Evolutionary conservation across 2,329 filamentous ascomycete genomes (phyloP).

Genomic region (Penicillium italicum): DNA sequence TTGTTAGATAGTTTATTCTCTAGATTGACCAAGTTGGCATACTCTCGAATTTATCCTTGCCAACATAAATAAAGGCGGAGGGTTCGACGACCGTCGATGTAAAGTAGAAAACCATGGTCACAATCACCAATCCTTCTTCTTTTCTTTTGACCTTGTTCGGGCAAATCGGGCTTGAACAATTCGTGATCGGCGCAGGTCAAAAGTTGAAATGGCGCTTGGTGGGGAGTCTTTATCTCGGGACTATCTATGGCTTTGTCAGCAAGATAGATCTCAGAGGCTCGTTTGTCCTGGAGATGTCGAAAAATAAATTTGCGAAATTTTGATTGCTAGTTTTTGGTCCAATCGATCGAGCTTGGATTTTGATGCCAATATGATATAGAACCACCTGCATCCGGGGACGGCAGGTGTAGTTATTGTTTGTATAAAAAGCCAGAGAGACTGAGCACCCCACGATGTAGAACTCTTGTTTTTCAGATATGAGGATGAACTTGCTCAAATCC

Average conservation of each 20-base stretch:
- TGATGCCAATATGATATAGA: neutral
- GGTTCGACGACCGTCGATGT: slow-evolving; percentile 80
- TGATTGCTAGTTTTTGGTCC: neutral
- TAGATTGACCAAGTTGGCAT: slow-evolving; percentile 35
- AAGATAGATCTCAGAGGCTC: neutral
- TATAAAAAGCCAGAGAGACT: neutral
- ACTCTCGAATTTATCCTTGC: slow-evolving; percentile 99
- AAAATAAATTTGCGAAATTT: neutral
- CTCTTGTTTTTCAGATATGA: neutral
- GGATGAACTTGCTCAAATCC: neutral
- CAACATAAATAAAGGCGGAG: slow-evolving; percentile 85
- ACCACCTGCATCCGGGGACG: neutral
- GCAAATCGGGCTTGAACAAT: neutral
- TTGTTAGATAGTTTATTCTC: neutral
- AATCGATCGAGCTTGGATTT: too few species aligned
- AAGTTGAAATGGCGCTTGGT: neutral
- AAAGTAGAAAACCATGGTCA: slow-evolving; percentile 88
- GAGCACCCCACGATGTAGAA: neutral
- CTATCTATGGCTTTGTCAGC: slow-evolving; percentile 1
- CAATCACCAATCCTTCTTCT: neutral
- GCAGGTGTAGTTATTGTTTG: neutral
- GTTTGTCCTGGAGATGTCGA: neutral
- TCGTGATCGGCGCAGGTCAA: neutral
- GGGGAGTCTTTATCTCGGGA: neutral
- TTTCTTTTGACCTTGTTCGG: neutral